Evolutionary conservation across 163 green algal genomes (phyloP), one percentile per base, ranked within the genome.

Genomic region (Scenedesmus sp.): DNA sequence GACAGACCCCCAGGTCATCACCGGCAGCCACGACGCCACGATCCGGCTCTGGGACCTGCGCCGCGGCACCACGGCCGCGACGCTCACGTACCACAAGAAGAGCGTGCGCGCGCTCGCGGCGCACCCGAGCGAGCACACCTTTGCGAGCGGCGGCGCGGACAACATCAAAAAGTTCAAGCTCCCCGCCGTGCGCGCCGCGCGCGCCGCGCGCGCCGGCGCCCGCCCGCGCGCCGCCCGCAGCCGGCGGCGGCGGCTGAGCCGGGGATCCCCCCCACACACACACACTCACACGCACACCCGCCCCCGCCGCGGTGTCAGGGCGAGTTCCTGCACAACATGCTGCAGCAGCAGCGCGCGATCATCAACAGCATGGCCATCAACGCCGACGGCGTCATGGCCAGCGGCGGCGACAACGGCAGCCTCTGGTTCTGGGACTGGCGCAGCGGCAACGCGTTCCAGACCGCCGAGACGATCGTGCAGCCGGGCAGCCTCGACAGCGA

Each of bases 81-180:
- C 93, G 3, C 92, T 99, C n/a, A 99, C 97, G 5, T 95, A 97
- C 87, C 96, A 99, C 89, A 99, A 99, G 87, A 99, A 99, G 84
- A 92, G 86, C 60, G 93, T 98, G 58, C 78, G 93, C 26, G 91
- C 86, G 0, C 82, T 97, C 78, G 86, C 83, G 1, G 80, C 88
- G 31, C 92, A 95, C 86, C 89, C 91, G 7, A 82, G 58, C 10
- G 91, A 94, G 77, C 66, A 92, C 33, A 88, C 91, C 22, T 99
- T 99, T 88, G 88, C 85, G 0, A 94, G 88, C 6, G 94, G 86
- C 0, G 92, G 85, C 0, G 95, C 95, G 1, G 96, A 99, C 87
- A 98, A 98, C 89, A 95, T 99, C 73, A 99, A 99, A 87, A 99
- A 99, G 91, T 99, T 94, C 88, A 88, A 88, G 60, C 89, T 98